Percentiles rank a stretch among this genome's conserved stretches.
These are phyloP conservation scores for Fusarium tuaranense DNA, from an alignment of 2,329 filamentous ascomycete genomes.

Conservation along the genomic window DNA sequence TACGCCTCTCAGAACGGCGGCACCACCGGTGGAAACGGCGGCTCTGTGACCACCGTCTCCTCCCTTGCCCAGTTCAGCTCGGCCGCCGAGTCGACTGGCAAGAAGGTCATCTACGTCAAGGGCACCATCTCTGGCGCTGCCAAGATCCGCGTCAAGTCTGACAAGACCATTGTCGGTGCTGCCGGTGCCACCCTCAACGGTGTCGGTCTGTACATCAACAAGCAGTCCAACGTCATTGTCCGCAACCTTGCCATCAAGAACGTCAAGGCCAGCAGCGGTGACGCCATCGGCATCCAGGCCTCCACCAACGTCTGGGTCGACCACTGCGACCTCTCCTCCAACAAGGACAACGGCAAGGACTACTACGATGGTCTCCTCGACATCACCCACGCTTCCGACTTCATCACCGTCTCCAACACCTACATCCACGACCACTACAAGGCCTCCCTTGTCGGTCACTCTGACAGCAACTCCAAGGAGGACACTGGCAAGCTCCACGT, in stretches of 20 bases:
- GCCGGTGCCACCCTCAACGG: slow-evolving; percentile 54
- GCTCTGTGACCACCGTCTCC: slow-evolving; percentile 59
- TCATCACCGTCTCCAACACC: slow-evolving; percentile 60
- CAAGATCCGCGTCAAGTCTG: slow-evolving; percentile 55
- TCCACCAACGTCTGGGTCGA: slow-evolving; percentile 75
- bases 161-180: slow-evolving; percentile 60
- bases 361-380: slow-evolving; percentile 77
- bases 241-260: slow-evolving; percentile 71
- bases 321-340: slow-evolving; percentile 73
- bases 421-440: slow-evolving; percentile 61
- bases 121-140: slow-evolving; percentile 54
- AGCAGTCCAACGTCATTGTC: slow-evolving; percentile 69
- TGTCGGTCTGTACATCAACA: slow-evolving; percentile 65
- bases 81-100: slow-evolving; percentile 58
- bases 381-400: slow-evolving; percentile 72
- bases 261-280: slow-evolving; percentile 65
- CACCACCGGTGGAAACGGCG: slow-evolving; percentile 64
- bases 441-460: slow-evolving; percentile 70
- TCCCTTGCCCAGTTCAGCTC: slow-evolving; percentile 58
- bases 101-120: slow-evolving; percentile 56
- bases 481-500: slow-evolving; percentile 72
- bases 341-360: slow-evolving; percentile 72
- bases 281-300: slow-evolving; percentile 69
- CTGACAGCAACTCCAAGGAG: slow-evolving; percentile 66
- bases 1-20: slow-evolving; percentile 52